Base-by-base conservation (phyloP, 768 basidiomycete genomes). In the Lactarius deliciosus region DNA sequence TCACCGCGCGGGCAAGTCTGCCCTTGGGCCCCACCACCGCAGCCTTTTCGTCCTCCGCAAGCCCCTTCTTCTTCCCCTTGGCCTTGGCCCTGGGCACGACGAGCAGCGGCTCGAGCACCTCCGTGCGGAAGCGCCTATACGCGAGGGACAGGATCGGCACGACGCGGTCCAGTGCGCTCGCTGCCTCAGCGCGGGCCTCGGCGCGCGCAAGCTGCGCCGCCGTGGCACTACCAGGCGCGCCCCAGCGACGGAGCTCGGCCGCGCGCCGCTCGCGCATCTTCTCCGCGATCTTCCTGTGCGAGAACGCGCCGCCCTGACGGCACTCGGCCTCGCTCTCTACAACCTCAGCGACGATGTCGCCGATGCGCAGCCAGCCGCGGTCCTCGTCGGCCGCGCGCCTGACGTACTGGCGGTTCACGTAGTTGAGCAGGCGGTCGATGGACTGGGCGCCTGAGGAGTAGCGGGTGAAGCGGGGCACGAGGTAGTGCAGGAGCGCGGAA, bases 331-430 rank as follows among this genome's bases (percentile, higher is more conserved):
- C 45, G 7, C n/a, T 56, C 32, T 32, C 32, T 32, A 32, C 7
- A 1, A 40, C 20, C 16, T 67, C 61, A 50, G 61, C 54, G 25
- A 90, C 75, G 18, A 88, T 81, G 73, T 91, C 89, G 60, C 79
- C 80, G 53, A 91, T 77, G 36, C 86, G 83, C 50, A 91, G 80
- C 90, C 90, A 92, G 50, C 90, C 90, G 69, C 81, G 84, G 76
- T 90, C 90, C 75, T 92, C 89, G 75, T 92, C 90, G 18, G 88
- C 79, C 55, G 87, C 88, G 32, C 89, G 86, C 73, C 88, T 88
- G 68, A 92, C 87, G 73, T 88, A 88, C 75, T 90, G 88, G 43
- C 85, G 77, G 72, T 86, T 86, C 57, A 86, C 79, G 70, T 92
- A 92, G 78, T 85, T 91, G 71, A 91, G 81, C 38, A 92, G 83